phyloP scores from a whole-genome alignment of 1,284 basidiomycete species.

The Trametes versicolor region DNA sequence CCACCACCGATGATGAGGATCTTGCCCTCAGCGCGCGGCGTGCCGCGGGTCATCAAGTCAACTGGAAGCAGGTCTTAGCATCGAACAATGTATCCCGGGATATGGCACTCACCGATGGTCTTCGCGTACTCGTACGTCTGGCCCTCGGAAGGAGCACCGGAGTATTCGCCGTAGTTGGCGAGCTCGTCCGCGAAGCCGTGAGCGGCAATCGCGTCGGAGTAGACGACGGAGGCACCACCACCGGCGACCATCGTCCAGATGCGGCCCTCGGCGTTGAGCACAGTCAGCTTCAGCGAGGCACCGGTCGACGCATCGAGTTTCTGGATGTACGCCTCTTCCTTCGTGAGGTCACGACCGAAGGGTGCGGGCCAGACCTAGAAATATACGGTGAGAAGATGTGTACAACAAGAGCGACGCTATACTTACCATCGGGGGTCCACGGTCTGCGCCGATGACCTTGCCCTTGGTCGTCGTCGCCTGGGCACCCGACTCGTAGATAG shows the following conservation, averaged over 20 bases:
- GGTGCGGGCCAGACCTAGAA: constrained; percentile 90
- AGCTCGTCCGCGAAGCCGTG: constrained; percentile 97
- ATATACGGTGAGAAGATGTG: constrained; percentile 23
- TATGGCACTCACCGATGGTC: constrained; percentile 80
- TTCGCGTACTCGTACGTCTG: constrained; percentile 99
- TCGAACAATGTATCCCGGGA: constrained; percentile 4
- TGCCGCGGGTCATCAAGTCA: constrained; percentile 95
- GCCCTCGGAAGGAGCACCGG: constrained; percentile 96
- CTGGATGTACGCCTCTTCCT: constrained; percentile 99
- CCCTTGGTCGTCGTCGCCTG: constrained; percentile 54
- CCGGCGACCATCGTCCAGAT: constrained; percentile 99
- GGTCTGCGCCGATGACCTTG: constrained; percentile 80
- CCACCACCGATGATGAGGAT: constrained; percentile 99
- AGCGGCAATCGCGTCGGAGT: constrained; percentile 96
- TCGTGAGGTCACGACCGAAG: constrained; percentile 97
- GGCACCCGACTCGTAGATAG: constrained; percentile 68
- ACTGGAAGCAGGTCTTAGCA: constrained; percentile 52
- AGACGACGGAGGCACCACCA: constrained; percentile 83
- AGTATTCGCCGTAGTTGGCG: constrained; percentile 99
- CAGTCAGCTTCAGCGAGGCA: constrained; percentile 98
- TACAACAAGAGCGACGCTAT: constrained; percentile 22
- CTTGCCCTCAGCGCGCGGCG: constrained; percentile 89
- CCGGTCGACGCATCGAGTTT: constrained; percentile 97
- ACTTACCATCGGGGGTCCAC: constrained; percentile 93
- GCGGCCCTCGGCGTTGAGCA: constrained; percentile 93